Base-by-base conservation (phyloP, 768 basidiomycete species). In the Agaricus blazei region DNA sequence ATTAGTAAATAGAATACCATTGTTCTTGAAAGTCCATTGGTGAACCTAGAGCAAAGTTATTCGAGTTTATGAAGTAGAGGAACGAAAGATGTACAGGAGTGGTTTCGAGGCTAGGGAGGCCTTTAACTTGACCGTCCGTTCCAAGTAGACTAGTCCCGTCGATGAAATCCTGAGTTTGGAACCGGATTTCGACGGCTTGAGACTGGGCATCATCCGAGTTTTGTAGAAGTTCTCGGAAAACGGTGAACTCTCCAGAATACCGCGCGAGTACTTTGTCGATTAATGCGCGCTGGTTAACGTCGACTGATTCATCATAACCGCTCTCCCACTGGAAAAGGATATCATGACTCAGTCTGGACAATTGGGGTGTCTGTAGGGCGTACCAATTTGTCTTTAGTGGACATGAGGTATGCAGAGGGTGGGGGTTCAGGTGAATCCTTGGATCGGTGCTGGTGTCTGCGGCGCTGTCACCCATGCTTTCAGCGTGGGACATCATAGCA, bases 221-320 rank as follows among this genome's bases (percentile, higher is more conserved):
- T 74, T 98, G 96, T 0, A 98, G 73, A 4, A 99, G 80, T 68
- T 98, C 96, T 48, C 95, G 73, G 60, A 80, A 80, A 8, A 80
- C 79, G 15, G 94, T 96, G 62, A 94, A 91, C 74, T 97, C 94
- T 51, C 93, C 95, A 11, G 89, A 91, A 71, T 99, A 99, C 26
- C 96, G 79, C 9, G 96, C 93, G 23, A 99, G 83, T 24, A 98
- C 92, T 72, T 94, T 98, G 77, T 97, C 95, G 51, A 98, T 96
- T 55, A 97, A 75, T n/a, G 93, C 94, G 19, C 95, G 82, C 67
- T 96, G 95, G 68, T 96, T 96, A 45, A 96, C 94, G 70, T 95
- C 88, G 0, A 94, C 87, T 0, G 86, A 81, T 64, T 90, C 89
- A 63, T 90, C 89, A 60, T 84, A 77, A 15, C 88, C 89, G 55